phyloP scores from a whole-genome alignment of 2,329 filamentous ascomycete genomes.

The Aschersonia sp. region DNA sequence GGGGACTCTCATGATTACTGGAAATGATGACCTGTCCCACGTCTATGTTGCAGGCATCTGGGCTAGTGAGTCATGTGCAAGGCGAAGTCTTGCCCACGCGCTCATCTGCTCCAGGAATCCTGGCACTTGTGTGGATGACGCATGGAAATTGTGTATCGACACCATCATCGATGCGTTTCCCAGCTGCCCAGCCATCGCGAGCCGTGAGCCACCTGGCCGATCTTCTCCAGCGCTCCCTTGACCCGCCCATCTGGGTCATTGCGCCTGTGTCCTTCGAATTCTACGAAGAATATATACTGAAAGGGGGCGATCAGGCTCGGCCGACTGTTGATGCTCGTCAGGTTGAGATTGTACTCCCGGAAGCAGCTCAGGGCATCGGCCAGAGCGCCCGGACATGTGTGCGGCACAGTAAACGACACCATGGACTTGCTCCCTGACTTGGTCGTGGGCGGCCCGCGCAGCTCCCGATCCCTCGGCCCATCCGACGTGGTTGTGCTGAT shows the following conservation, averaged over 20 bases:
- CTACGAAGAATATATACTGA: constrained; percentile 91
- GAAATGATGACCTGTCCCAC: too few species aligned
- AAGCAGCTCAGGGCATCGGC: constrained; percentile 73
- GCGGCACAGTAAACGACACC: constrained; percentile 70
- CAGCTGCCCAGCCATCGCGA: constrained; percentile 61
- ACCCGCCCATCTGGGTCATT: constrained; percentile 42
- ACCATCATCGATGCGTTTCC: constrained; percentile 21
- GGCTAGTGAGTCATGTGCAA: too few species aligned
- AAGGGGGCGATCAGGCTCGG: constrained; percentile 64
- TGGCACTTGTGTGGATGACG: background rate
- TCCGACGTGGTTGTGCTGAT: constrained; percentile 25
- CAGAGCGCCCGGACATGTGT: constrained; percentile 64
- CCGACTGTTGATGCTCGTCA: constrained; percentile 81
- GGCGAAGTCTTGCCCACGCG: too few species aligned
- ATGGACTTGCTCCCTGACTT: constrained; percentile 47
- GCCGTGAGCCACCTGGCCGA: constrained; percentile 41
- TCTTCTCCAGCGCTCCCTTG: constrained; percentile 41
- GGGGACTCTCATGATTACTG: too few species aligned
- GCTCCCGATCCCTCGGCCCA: constrained; percentile 11
- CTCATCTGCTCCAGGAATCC: too few species aligned
- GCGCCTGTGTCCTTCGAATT: constrained; percentile 54
- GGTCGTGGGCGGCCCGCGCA: constrained; percentile 12
- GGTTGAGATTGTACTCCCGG: constrained; percentile 54
- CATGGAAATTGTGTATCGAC: background rate
- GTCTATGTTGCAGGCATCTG: too few species aligned